Evolutionary conservation across 2,329 filamentous ascomycete genomes (phyloP), one percentile per base, ranked within the genome.

Genomic region (Thermomyces lanuginosus): DNA sequence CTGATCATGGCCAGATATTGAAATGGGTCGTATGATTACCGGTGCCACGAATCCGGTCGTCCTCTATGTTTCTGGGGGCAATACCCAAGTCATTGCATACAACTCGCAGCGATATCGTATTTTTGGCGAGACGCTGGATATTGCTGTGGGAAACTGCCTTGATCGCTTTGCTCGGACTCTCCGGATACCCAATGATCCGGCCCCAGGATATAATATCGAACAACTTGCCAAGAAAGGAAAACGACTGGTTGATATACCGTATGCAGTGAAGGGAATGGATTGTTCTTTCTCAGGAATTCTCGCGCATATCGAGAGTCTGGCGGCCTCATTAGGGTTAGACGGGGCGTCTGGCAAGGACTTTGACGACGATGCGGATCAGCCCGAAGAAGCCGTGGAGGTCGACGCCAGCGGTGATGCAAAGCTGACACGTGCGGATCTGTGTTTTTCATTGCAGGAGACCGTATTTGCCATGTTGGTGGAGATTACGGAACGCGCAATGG

Each of bases 231-330:
- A 77, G 51, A 72, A 74, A 28, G 70, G 70, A 1, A 69, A 64
- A 22, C 57, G 72, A 12, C 59, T 98, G 20, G 63, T 95, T 10
- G 86, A 95, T 39, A 61, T 98, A 15, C 89, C 89, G 2, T 98
- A 98, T 47, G 73, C 84, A 2, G 89, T 98, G 36, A 98, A 98
- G 56, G 89, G 89, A 27, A 98, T 98, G 89, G 89, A 98, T 52
- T 92, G 83, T 44, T 89, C 79, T 13, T 95, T 98, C 55, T 84
- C 79, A 2, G 89, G 89, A 2, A 92, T 98, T 37, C 60, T 98
- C 15, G 81, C 80, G 1, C 69, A 71, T 4, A 76, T 86, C 8
- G 89, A 98, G 48, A 64, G 75, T 18, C 61, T 92, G 23, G 86
- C 84, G 1, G 69, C 64, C 6, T 35, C 41, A n/a, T 46, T 46